A percentile compares a stretch with the other conserved stretches of the same genome.
Conservation (phyloP, 352 stramenopile genomes). For the Globisporangium abappressorium region DNA sequence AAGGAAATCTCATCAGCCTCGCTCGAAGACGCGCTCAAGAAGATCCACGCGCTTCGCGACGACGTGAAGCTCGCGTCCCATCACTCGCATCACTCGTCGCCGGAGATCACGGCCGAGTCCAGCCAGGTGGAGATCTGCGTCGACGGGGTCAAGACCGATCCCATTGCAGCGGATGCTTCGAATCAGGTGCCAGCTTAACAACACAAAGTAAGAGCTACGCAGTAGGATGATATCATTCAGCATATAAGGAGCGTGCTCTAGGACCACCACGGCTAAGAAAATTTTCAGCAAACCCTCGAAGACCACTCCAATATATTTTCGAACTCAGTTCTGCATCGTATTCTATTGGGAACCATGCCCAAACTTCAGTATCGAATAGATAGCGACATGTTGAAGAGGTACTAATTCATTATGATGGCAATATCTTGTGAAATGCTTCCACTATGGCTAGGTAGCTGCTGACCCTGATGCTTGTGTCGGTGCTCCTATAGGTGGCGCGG, state of each 20-base stretch:
- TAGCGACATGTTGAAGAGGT: neutral
- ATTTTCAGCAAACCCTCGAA: neutral
- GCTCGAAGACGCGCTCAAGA: slow-evolving; percentile 37
- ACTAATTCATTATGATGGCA: neutral
- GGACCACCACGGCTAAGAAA: no score
- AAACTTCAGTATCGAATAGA: neutral
- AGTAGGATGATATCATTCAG: neutral
- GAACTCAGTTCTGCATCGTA: neutral
- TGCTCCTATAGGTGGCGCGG: neutral
- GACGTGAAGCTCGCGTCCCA: slow-evolving; percentile 23
- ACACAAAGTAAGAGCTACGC: neutral
- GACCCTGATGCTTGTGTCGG: neutral
- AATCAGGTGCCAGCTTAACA: neutral
- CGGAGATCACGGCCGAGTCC: neutral
- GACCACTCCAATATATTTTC: neutral
- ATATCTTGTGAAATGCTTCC: no score
- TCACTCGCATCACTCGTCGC: slow-evolving; percentile 10
- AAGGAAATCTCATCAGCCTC: slow-evolving; percentile 22
- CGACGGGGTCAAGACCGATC: neutral
- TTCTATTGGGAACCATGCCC: neutral
- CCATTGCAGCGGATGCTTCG: neutral
- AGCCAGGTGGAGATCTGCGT: slow-evolving; percentile 18
- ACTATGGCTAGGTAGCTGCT: neutral
- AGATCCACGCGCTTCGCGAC: slow-evolving; percentile 28
- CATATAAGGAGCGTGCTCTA: neutral